Base-by-base conservation (phyloP, 305 asterid genomes). In the Solanum aculeatissimum region DNA sequence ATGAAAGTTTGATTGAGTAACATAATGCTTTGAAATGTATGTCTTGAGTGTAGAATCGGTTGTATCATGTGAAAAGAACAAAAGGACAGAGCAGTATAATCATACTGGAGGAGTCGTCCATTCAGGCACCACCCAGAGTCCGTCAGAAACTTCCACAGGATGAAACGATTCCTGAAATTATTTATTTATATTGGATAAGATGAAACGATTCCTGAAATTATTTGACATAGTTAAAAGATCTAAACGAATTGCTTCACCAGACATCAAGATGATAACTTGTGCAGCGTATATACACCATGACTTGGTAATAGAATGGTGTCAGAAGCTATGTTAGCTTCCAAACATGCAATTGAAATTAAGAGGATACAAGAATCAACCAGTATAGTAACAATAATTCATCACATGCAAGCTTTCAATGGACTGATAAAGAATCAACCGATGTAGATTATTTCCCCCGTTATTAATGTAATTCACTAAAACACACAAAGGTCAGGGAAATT, bases 121-220 rank as follows among this genome's bases (percentile, higher is more conserved):
- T 84, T 96, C 96, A 75, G 99, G 99, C 85, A 96, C 97, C 83
- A 94, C 85, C 99, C 99, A 96, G 55, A 96, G 91, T 71, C 95
- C 96, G 63, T 94, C 94, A 27, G 87, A 84, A 80, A 96, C 91
- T 90, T 93, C 91, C 86, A 93, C 93, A 0, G 98, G 98, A 82
- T 88, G 90, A 89, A 96, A 96, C n/a, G 95, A 91, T 86, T 95
- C 98, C 98, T 95, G 92, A 45, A 89, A 72, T 85, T 71, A 69
- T 35, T 35, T 4, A 35, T 32, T 35, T 35, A 4, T 35, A 4
- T 35, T 35, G 40, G 40, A 35, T 35, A 35, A 35, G 98, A 82
- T 88, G 90, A 89, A 96, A 96, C n/a, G 94, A 91, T 86, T 96
- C 98, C 99, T 94, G 91, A 45, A 88, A 77, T 85, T 63, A 77